These are phyloP conservation scores for Achlya hypogyna DNA, from an alignment of 352 stramenopile genomes.

Conservation along the genomic window DNA sequence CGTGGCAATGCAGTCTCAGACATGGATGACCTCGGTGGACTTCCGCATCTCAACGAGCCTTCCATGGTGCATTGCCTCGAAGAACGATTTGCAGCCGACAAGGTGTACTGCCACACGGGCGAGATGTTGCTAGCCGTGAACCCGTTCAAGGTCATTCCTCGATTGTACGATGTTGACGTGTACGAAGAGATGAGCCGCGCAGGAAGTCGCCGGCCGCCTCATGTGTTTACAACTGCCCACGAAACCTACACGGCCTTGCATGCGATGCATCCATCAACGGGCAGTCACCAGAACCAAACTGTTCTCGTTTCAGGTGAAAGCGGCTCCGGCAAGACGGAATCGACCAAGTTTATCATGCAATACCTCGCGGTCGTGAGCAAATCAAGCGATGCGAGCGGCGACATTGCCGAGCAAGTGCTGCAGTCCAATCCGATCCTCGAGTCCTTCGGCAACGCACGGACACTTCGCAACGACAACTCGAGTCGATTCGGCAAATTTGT, in stretches of 20 bases:
- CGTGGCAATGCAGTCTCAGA: conserved; percentile 22
- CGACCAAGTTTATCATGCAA: conserved; percentile 29
- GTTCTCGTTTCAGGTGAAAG: conserved; percentile 29
- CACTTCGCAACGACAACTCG: conserved; percentile 31
- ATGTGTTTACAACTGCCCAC: conserved; percentile 26
- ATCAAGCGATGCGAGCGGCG: background rate
- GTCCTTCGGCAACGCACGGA: conserved; percentile 36
- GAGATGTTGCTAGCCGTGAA: conserved; percentile 24
- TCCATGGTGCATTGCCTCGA: conserved; percentile 73
- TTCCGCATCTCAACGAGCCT: conserved; percentile 71
- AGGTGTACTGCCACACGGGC: conserved; percentile 25
- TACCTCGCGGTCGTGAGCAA: conserved; percentile 22
- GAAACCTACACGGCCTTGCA: conserved; percentile 21
- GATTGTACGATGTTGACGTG: conserved; percentile 14
- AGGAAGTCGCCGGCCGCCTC: conserved; percentile 5
- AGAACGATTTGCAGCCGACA: conserved; percentile 54
- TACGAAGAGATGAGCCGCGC: conserved; percentile 1
- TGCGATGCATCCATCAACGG: background rate
- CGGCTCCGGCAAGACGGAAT: conserved; percentile 26
- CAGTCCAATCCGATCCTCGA: conserved; percentile 42
- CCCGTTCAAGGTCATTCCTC: conserved; percentile 21
- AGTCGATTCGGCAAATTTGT: conserved; percentile 43
- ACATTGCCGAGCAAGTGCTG: conserved; percentile 31
- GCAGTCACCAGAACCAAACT: conserved; percentile 22
- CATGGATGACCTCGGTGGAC: conserved; percentile 57